These are phyloP conservation scores for Paecilomyces fulvus DNA, from an alignment of 2,329 filamentous ascomycete genomes.

Conservation along the genomic window DNA sequence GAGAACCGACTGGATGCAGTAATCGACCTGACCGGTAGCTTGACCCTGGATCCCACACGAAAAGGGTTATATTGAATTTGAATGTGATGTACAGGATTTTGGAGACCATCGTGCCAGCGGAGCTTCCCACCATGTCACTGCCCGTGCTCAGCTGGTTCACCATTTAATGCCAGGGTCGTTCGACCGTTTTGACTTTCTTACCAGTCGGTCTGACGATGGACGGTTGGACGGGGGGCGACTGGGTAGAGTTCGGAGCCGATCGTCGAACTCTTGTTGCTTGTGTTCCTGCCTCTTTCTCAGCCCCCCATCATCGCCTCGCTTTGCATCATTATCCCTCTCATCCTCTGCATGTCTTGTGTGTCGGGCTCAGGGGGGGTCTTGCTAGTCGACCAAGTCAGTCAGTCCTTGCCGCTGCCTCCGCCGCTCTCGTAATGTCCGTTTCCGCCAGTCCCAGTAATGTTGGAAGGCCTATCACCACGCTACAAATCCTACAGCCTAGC, in stretches of 20 bases:
- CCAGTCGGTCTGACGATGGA: background rate
- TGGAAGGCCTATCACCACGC: background rate
- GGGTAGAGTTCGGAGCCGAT: background rate
- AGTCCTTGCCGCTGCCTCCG: background rate
- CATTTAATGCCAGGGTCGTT: background rate
- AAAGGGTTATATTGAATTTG: background rate
- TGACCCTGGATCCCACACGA: background rate
- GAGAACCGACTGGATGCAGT: background rate
- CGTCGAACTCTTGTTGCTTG: background rate
- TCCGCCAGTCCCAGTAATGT: background rate
- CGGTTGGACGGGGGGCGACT: background rate
- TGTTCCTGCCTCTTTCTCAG: background rate
- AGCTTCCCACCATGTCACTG: background rate
- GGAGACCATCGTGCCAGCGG: background rate
- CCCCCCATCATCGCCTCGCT: background rate
- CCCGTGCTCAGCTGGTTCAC: background rate
- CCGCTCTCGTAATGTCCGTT: background rate
- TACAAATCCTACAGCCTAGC: background rate
- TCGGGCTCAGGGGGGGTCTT: background rate
- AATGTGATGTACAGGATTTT: background rate
- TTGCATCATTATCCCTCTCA: background rate
- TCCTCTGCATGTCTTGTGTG: background rate
- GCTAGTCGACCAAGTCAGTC: background rate
- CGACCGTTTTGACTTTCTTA: background rate
- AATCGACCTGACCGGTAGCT: background rate